A percentile compares a stretch with the other conserved stretches of the same genome.
Conservation (phyloP, 805 yeast species). For the Metschnikowia rubicola region DNA sequence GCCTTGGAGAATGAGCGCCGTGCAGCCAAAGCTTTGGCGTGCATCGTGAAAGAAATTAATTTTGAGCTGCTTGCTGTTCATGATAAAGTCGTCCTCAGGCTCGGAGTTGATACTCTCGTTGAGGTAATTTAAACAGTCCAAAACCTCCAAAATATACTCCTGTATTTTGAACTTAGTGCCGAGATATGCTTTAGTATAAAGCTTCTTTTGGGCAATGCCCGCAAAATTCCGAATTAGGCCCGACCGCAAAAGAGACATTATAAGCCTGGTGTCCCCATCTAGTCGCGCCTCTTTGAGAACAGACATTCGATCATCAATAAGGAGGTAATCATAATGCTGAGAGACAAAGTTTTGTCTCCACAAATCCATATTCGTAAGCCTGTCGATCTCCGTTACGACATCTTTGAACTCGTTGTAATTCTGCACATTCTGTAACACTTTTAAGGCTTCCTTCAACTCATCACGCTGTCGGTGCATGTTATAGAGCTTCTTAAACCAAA, state of each 20-base stretch:
- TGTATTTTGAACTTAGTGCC: slow-evolving; percentile 91
- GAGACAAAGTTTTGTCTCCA: slow-evolving; percentile 85
- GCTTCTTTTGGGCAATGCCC: slow-evolving; percentile 73
- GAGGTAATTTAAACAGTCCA: slow-evolving; percentile 61
- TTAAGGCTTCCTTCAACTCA: slow-evolving; percentile 46
- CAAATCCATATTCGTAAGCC: slow-evolving; percentile 41
- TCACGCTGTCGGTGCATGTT: slow-evolving; percentile 36
- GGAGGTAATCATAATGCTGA: slow-evolving; percentile 74
- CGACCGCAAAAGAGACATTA: slow-evolving; percentile 69
- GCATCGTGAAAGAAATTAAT: slow-evolving; percentile 81
- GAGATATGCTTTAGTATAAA: slow-evolving; percentile 76
- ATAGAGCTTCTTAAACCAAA: slow-evolving; percentile 43
- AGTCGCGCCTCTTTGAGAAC: slow-evolving; percentile 59
- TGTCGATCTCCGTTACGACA: slow-evolving; percentile 48
- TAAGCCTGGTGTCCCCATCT: slow-evolving; percentile 50
- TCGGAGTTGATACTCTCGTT: slow-evolving; percentile 40
- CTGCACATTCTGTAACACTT: slow-evolving; percentile 48
- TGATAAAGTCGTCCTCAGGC: slow-evolving; percentile 31
- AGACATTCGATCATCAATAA: slow-evolving; percentile 72
- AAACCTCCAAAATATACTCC: slow-evolving; percentile 75
- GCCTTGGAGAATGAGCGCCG: slow-evolving; percentile 89
- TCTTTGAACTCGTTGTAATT: slow-evolving; percentile 71
- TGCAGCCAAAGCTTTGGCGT: slow-evolving; percentile 81
- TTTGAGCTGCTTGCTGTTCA: slow-evolving; percentile 54
- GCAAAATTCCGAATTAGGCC: slow-evolving; percentile 90